Conservation (phyloP, 192 early-diverging fungal genomes). For the Rhizophagus clarus region DNA sequence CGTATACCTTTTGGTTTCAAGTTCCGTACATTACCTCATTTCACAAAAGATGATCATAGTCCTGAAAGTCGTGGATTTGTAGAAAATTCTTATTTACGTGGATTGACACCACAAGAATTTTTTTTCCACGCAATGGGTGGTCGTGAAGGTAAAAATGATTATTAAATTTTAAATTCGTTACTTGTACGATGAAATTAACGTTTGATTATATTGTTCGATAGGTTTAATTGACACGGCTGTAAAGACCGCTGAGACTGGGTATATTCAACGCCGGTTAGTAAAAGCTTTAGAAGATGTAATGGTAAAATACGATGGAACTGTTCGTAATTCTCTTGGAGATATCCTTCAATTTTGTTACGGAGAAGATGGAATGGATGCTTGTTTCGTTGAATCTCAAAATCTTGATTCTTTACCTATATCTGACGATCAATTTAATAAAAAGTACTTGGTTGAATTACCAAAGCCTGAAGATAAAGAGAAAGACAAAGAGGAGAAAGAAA, state of each 20-base stretch:
- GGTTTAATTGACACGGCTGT: conserved; percentile 99
- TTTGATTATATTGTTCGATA: conserved; percentile 20
- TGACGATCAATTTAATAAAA: conserved; percentile 73
- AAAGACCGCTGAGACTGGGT: conserved; percentile 99
- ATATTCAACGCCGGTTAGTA: conserved; percentile 97
- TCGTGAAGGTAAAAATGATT: conserved; percentile 77
- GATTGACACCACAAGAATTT: conserved; percentile 96
- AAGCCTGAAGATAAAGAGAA: conserved; percentile 59
- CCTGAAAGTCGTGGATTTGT: conserved; percentile 90
- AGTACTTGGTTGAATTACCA: conserved; percentile 83
- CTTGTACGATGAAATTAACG: neutral
- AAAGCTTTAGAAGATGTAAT: conserved; percentile 98
- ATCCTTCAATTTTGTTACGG: conserved; percentile 97
- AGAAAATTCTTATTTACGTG: conserved; percentile 87
- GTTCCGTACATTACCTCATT: conserved; percentile 95
- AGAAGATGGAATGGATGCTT: conserved; percentile 98
- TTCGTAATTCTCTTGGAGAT: conserved; percentile 91
- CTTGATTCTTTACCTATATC: conserved; percentile 70
- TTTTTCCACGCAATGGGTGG: conserved; percentile 99
- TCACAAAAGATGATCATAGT: conserved; percentile 95
- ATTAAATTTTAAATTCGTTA: neutral
- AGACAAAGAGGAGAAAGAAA: conserved; percentile 75
- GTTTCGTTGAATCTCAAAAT: conserved; percentile 81
- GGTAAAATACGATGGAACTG: conserved; percentile 97
- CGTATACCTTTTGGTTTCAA: conserved; percentile 97